Conservation (phyloP, 768 basidiomycete species). For the Boletus speciosus region DNA sequence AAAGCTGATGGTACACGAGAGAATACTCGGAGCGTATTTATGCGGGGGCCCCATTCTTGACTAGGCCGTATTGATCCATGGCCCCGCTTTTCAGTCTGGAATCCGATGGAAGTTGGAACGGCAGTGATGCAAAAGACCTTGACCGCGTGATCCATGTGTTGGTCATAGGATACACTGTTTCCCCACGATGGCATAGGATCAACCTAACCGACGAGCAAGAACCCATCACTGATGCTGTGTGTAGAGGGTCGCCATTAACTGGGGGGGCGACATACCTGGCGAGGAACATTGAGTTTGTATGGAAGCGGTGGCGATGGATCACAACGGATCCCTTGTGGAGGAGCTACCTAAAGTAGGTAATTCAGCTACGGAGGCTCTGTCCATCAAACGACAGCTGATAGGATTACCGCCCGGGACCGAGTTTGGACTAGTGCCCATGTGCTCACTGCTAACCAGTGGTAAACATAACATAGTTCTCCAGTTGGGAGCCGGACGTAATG, state of each 20-base stretch:
- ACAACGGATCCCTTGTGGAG: background rate
- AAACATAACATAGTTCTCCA: background rate
- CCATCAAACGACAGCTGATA: too few species aligned
- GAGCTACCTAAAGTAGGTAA: background rate
- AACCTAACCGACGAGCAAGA: background rate
- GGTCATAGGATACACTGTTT: background rate
- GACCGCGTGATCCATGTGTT: background rate
- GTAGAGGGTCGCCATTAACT: background rate
- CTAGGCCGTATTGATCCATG: too few species aligned
- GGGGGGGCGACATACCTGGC: background rate
- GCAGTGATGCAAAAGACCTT: background rate
- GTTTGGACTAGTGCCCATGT: background rate
- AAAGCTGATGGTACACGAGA: background rate
- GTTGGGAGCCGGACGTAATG: background rate
- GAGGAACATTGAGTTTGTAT: background rate
- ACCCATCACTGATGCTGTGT: background rate
- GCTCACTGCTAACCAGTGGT: background rate
- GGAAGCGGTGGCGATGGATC: constrained; percentile 1
- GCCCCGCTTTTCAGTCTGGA: background rate
- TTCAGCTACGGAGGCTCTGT: background rate
- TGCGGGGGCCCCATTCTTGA: background rate
- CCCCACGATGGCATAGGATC: background rate
- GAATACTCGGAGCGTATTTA: constrained; percentile 11
- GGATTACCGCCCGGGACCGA: background rate
- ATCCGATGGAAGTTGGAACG: background rate